Percentiles rank a stretch among this genome's conserved stretches.
phyloP scores from a whole-genome alignment of 2,329 filamentous ascomycete species.

The Aspergillus aculeatinus region DNA sequence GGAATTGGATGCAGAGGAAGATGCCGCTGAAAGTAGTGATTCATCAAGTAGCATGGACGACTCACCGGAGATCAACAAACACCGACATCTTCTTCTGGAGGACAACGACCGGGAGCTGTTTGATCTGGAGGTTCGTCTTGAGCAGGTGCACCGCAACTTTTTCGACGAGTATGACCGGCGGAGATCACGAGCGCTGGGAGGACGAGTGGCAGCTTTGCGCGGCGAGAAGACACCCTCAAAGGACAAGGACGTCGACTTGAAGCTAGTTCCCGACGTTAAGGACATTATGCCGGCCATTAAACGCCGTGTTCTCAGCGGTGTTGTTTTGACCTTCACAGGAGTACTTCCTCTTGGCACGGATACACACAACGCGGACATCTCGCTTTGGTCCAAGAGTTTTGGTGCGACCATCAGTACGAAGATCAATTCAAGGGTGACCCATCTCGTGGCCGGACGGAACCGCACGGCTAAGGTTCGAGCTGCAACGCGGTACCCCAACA shows the following conservation, averaged over 20 bases:
- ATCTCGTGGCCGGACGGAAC: slow-evolving; percentile 56
- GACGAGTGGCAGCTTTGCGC: slow-evolving; percentile 50
- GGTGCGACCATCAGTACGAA: slow-evolving; percentile 62
- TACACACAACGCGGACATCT: slow-evolving; percentile 79
- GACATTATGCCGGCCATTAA: slow-evolving; percentile 82
- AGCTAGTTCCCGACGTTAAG: slow-evolving; percentile 78
- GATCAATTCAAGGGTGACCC: slow-evolving; percentile 49
- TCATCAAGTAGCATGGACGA: slow-evolving; percentile 43
- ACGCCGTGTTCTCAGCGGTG: slow-evolving; percentile 68
- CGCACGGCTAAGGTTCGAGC: slow-evolving; percentile 89
- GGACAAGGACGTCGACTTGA: slow-evolving; percentile 51
- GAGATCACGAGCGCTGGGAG: slow-evolving; percentile 46
- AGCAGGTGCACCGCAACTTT: slow-evolving; percentile 72
- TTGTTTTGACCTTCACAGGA: slow-evolving; percentile 83
- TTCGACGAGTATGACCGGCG: slow-evolving; percentile 75
- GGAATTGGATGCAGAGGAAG: slow-evolving; percentile 80
- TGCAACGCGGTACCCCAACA: slow-evolving; percentile 72
- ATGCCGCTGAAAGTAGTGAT: slow-evolving; percentile 58
- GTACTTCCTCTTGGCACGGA: slow-evolving; percentile 81
- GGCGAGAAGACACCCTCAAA: slow-evolving; percentile 47
- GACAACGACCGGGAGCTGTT: slow-evolving; percentile 84
- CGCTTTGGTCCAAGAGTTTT: slow-evolving; percentile 81
- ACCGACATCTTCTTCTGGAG: slow-evolving; percentile 73
- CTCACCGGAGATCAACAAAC: slow-evolving; percentile 40
- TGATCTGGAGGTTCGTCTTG: slow-evolving; percentile 73